Base-by-base conservation (phyloP, 2,329 filamentous ascomycete species). In the Aspergillus chevalieri region DNA sequence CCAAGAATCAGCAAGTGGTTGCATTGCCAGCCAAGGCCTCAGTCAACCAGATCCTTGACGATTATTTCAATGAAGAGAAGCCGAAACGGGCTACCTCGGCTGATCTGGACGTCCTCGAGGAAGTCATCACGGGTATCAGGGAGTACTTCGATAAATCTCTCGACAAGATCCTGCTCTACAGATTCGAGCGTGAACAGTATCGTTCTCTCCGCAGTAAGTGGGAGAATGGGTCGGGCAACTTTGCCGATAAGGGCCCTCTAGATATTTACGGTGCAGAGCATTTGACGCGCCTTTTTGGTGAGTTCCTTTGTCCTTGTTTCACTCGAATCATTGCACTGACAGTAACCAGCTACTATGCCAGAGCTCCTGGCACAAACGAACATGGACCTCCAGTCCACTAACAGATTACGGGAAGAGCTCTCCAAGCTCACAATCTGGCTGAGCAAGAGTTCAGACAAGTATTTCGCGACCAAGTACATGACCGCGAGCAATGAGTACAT, bases 321-420 rank as follows among this genome's bases (percentile, higher is more conserved):
- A 44, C 48, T 15, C 12, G 7, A 5, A 30, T 19, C 10, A 30
- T n/a, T 17, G 14, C n/a, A 21, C 33, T 46, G 3, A 24, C 21
- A n/a, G 6, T 9, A 17, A 39, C 41, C 59, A 95, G 92, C 94
- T 3, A 86, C 87, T 1, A 83, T 97, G 59, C 92, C 93, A 0
- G 93, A 98, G 65, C 83, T 97, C 38, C 84, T 97, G 54, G 91
- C 91, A 3, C 93, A 98, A 68, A 98, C 93, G 47, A 97, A 97
- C 72, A 95, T 98, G 90, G 93, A 97, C 64, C 79, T 86, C 47
- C 90, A 95, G 67, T 91, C 90, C 2, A 89, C 95, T 39, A 87
- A 85, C 54, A 86, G 90, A 43, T 81, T 97, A 22, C 85, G 90
- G 10, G 89, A 96, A 62, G 93, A 98, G 67, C 79, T 98, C 14